Conservation (phyloP, 768 basidiomycete species). For the Amanita jacksonii region DNA sequence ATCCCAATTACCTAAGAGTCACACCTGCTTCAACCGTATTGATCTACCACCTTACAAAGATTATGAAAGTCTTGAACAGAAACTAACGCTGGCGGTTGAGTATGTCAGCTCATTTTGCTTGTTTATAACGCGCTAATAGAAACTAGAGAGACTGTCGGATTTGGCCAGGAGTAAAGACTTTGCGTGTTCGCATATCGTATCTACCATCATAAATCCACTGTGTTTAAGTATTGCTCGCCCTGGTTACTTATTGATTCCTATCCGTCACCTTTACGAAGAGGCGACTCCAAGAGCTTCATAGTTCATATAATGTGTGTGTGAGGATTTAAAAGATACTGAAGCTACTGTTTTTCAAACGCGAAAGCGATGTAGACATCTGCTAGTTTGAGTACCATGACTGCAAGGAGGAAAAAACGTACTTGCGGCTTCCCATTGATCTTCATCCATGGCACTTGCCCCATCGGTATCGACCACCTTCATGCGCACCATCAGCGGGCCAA, state of each 20-base stretch:
- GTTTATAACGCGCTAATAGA: conserved; percentile 5
- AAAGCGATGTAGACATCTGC: conserved; percentile 92
- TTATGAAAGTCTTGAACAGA: conserved; percentile 89
- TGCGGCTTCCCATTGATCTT: conserved; percentile 97
- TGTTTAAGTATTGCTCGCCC: no score
- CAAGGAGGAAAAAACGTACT: conserved; percentile 49
- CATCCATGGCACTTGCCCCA: conserved; percentile 88
- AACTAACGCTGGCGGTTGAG: conserved; percentile 91
- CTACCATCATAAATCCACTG: conserved; percentile 12
- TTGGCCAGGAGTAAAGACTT: conserved; percentile 73
- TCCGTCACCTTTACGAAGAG: no score
- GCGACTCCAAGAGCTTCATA: no score
- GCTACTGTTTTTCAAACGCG: conserved; percentile 66
- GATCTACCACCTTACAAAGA: conserved; percentile 98
- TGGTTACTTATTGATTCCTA: no score
- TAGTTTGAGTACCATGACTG: conserved; percentile 3
- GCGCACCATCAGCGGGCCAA: conserved; percentile 68
- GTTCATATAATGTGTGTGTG: not conserved
- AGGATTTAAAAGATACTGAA: not conserved
- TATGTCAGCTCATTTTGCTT: conserved; percentile 32
- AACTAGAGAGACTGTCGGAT: conserved; percentile 82
- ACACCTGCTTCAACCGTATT: conserved; percentile 93
- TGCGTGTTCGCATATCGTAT: conserved; percentile 8
- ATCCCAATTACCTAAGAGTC: conserved; percentile 91
- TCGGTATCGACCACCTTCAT: conserved; percentile 89